phyloP scores from a whole-genome alignment of 2,329 filamentous ascomycete species.

The Hirsutella rhossiliensis region DNA sequence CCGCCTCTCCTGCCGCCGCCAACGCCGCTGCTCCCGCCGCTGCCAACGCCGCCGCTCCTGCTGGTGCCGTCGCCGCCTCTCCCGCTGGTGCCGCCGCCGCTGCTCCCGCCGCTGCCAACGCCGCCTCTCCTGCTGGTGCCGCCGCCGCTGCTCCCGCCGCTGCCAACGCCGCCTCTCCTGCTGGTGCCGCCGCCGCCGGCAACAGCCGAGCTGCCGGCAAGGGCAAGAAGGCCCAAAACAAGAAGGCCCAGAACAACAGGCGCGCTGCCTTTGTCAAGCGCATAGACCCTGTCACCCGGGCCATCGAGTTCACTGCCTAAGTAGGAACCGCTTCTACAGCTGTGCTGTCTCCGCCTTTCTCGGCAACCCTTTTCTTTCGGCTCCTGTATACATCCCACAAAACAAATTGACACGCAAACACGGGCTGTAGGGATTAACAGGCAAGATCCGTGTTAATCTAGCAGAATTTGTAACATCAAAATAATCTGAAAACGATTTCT shows the following conservation, averaged over 20 bases:
- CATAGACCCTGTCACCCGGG: slow-evolving; percentile 4
- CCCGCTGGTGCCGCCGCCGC: background rate
- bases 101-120: background rate
- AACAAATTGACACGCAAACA: background rate
- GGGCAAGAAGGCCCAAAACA: slow-evolving; percentile 1
- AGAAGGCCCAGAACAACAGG: background rate
- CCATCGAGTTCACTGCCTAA: slow-evolving; percentile 8
- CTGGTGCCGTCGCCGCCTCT: background rate
- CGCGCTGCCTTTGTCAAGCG: slow-evolving; percentile 4
- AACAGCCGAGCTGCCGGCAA: background rate
- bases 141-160: background rate
- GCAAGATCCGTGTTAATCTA: too few species aligned
- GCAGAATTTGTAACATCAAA: too few species aligned
- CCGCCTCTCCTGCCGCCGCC: background rate
- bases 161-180: background rate
- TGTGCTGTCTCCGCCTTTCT: background rate
- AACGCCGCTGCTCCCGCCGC: background rate
- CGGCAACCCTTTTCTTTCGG: background rate
- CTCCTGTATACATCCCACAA: background rate
- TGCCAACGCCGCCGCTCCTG: background rate
- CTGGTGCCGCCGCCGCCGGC: background rate
- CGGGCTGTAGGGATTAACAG: background rate
- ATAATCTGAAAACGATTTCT: background rate
- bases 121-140: background rate
- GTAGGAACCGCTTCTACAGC: background rate